A percentile compares a stretch with the other conserved stretches of the same genome.
These are phyloP conservation scores for Tricholoma matsutake DNA, from an alignment of 768 basidiomycete species.

Conservation along the genomic window DNA sequence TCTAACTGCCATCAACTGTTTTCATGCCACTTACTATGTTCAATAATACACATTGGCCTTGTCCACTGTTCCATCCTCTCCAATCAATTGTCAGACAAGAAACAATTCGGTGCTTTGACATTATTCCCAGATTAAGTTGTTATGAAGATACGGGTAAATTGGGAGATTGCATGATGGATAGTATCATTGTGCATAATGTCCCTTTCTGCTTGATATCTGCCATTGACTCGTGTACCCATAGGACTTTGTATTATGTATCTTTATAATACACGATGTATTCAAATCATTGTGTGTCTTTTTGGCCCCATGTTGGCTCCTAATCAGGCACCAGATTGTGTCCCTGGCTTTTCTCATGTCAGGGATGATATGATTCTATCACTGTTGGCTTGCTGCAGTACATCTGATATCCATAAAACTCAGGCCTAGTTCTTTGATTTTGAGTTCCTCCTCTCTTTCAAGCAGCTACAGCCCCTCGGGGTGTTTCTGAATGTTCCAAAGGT, in stretches of 20 bases:
- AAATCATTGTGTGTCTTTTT: not conserved
- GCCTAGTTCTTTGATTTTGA: not conserved
- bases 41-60: too few relatives aligned
- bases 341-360: not conserved
- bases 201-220: too few relatives aligned
- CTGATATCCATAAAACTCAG: not conserved
- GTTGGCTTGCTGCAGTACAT: not conserved
- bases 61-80: too few relatives aligned
- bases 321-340: too few relatives aligned
- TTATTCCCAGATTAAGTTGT: too few relatives aligned
- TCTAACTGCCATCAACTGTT: too few relatives aligned
- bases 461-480: not conserved
- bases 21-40: too few relatives aligned
- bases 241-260: too few relatives aligned
- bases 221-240: too few relatives aligned
- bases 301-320: not conserved
- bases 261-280: not conserved
- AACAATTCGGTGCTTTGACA: not conserved
- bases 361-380: not conserved
- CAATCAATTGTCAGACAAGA: too few relatives aligned
- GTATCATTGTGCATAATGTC: not conserved
- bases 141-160: too few relatives aligned
- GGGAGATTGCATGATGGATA: not conserved
- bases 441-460: not conserved
- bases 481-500: not conserved